Percentiles rank a stretch among this genome's conserved stretches.
These are phyloP conservation scores for Microdochium nivale DNA, from an alignment of 2,329 filamentous ascomycete genomes.

Conservation along the genomic window DNA sequence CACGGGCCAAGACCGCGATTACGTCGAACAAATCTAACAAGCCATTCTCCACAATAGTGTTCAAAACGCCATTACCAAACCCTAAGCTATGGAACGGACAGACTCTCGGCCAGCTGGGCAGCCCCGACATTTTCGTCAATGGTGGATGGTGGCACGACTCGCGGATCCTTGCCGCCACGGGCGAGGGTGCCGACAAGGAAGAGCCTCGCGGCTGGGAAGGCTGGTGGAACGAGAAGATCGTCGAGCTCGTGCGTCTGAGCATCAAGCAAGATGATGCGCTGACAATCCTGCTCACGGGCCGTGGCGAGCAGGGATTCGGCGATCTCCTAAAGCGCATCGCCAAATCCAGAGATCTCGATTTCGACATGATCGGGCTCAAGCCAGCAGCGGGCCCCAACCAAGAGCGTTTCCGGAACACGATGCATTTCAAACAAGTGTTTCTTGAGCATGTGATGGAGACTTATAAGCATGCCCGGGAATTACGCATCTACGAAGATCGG, in stretches of 20 bases:
- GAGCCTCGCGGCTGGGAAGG: conserved; percentile 79
- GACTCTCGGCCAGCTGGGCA: conserved; percentile 70
- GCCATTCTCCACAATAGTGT: conserved; percentile 49
- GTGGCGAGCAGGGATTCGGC: conserved; percentile 68
- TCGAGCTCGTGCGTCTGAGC: conserved; percentile 70
- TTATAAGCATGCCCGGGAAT: conserved; percentile 73
- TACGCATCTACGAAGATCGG: conserved; percentile 65
- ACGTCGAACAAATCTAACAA: conserved; percentile 5
- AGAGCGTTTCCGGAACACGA: conserved; percentile 72
- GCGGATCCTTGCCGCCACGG: conserved; percentile 76
- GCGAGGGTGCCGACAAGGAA: conserved; percentile 72
- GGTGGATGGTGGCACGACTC: conserved; percentile 98
- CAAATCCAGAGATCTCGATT: conserved; percentile 67
- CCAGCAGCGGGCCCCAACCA: conserved; percentile 73
- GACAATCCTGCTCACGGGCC: conserved; percentile 79
- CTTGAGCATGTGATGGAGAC: conserved; percentile 76
- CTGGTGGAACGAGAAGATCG: conserved; percentile 94
- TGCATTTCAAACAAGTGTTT: conserved; percentile 87
- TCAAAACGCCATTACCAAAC: conserved; percentile 85
- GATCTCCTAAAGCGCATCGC: conserved; percentile 77
- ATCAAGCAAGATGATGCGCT: conserved; percentile 79
- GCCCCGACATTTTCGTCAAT: conserved; percentile 66
- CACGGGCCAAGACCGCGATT: neutral
- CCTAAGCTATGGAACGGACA: conserved; percentile 74
- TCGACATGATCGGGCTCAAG: conserved; percentile 84